Conservation (phyloP, 148 eudicot species). For the Gaultheria prostrata region DNA sequence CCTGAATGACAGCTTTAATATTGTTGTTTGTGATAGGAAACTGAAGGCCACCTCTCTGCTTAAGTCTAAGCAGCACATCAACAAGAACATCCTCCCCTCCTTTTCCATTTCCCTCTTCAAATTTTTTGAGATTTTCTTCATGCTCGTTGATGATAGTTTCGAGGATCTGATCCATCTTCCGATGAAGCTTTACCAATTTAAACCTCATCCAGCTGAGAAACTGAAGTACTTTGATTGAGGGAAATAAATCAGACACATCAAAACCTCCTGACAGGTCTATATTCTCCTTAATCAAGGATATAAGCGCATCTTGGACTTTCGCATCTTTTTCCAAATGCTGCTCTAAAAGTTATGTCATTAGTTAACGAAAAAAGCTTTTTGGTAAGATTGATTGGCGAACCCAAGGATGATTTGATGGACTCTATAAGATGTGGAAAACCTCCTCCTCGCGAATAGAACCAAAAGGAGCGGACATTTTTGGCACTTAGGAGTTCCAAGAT, state of each 20-base stretch:
- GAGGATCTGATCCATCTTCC: constrained; percentile 1
- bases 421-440: not conserved
- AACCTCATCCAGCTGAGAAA: not conserved
- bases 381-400: constrained; percentile 27
- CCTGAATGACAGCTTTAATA: constrained; percentile 15
- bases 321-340: constrained; percentile 18
- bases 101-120: not conserved
- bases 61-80: constrained; percentile 2
- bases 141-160: constrained; percentile 11
- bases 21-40: constrained; percentile 13
- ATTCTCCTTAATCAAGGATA: not conserved
- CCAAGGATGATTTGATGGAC: constrained; percentile 9
- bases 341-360: constrained; percentile 31
- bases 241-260: constrained; percentile 10
- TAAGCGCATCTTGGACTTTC: constrained; percentile 13
- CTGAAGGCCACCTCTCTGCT: constrained; percentile 7
- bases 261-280: not conserved
- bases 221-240: constrained; percentile 10
- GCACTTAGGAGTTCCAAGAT: constrained; percentile 25
- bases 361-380: constrained; percentile 19
- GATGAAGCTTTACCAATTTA: constrained; percentile 2
- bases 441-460: constrained; percentile 17
- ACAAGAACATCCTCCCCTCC: constrained; percentile 7
- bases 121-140: not conserved
- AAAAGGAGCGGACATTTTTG: constrained; percentile 12